These are phyloP conservation scores for Yarrowia galli DNA, from an alignment of 1,139 yeast species.

Conservation along the genomic window DNA sequence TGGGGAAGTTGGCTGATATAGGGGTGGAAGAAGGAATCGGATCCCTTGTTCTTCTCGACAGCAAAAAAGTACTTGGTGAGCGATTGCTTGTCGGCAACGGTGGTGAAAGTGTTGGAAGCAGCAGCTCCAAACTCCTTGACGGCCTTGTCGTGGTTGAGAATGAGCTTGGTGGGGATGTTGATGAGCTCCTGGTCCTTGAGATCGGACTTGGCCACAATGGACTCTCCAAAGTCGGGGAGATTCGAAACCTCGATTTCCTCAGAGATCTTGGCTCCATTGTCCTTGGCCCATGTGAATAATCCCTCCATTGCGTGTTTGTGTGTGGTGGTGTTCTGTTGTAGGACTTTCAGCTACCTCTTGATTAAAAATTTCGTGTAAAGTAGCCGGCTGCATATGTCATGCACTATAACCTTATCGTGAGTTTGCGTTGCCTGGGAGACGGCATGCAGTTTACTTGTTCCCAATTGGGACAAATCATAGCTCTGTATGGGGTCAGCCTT, in stretches of 20 bases:
- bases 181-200: slow-evolving; percentile 23
- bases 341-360: not conserved
- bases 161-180: slow-evolving; percentile 23
- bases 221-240: slow-evolving; percentile 8
- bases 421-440: slow-evolving; percentile 22
- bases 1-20: slow-evolving; percentile 69
- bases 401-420: slow-evolving; percentile 5
- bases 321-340: not conserved
- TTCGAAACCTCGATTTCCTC: slow-evolving; percentile 37
- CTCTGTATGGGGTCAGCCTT: not conserved
- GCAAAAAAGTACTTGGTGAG: slow-evolving; percentile 34
- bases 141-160: slow-evolving; percentile 32
- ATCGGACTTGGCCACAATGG: slow-evolving; percentile 10
- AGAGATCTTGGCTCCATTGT: slow-evolving; percentile 39
- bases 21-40: slow-evolving; percentile 50
- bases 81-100: slow-evolving; percentile 22
- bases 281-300: slow-evolving; percentile 40
- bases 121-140: slow-evolving; percentile 33
- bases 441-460: not conserved
- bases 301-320: slow-evolving; percentile 8
- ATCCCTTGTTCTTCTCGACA: slow-evolving; percentile 40
- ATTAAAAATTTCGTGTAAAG: slow-evolving; percentile 25
- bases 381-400: not conserved
- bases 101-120: slow-evolving; percentile 10
- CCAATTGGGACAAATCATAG: slow-evolving; percentile 33